These are phyloP conservation scores for Aegilops speltoides DNA, from an alignment of 176 grass and related monocot species.

Conservation along the genomic window DNA sequence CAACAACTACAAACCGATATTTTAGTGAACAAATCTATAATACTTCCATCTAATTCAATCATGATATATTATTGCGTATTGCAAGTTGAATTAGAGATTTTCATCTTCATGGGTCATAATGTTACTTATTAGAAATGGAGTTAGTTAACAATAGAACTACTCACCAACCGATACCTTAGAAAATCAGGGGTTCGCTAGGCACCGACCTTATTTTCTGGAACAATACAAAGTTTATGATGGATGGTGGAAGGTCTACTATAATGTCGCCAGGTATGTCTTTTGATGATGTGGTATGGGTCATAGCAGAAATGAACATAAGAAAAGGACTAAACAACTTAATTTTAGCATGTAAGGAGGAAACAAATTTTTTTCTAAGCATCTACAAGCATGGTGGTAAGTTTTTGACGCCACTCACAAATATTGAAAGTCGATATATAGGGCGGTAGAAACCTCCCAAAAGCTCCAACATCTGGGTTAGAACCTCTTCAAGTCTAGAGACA, in stretches of 20 bases:
- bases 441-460: not conserved
- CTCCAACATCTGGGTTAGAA: no score
- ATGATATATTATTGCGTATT: not conserved
- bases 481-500: no score
- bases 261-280: no score
- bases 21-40: not conserved
- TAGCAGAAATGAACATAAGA: not conserved
- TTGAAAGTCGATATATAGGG: no score
- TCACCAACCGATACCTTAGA: no score
- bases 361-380: not conserved
- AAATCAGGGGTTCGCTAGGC: no score
- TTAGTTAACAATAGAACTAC: no score
- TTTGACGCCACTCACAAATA: not conserved
- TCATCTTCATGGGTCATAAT: not conserved
- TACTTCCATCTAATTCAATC: not conserved
- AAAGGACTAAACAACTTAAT: not conserved
- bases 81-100: not conserved
- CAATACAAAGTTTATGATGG: no score
- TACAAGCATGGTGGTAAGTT: not conserved
- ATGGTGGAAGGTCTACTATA: no score
- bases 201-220: no score
- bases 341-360: not conserved
- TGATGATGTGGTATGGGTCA: not conserved
- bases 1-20: not conserved
- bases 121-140: no score